Evolutionary conservation across 257 asterid species (phyloP), one percentile per base, ranked within the genome.

Genomic region (Agastache rugosa): DNA sequence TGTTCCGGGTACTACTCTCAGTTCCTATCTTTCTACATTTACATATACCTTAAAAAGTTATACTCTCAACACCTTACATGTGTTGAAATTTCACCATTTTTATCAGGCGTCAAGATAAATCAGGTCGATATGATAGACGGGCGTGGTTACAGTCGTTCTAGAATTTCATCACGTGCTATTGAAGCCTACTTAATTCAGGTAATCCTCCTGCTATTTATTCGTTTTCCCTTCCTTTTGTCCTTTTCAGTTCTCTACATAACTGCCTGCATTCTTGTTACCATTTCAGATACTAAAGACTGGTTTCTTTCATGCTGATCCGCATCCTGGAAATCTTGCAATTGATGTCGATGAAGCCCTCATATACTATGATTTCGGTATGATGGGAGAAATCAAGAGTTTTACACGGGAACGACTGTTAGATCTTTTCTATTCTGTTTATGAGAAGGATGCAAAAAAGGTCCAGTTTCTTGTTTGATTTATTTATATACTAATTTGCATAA

Each of bases 261-360:
- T 42, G 39, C 31, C 55, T 12, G 67, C 54, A 15, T 53, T 70
- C 63, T 29, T 79, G 25, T 8, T 69, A 19, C 75, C 51, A 22
- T 76, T 80, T 72, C 91, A 94, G 97, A 92, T 94, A 79, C 81
- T 94, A 69, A 92, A 75, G 82, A 92, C 98, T n/a, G 99, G 99
- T 66, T 94, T 94, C 83, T 94, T 94, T 82, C 99, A 94, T 65
- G 99, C 99, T 59, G 99, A 94, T 84, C 99, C 99, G 62, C 99
- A 94, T 77, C 98, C 98, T 23, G 98, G 98, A 78, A 93, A 93
- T 83, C 98, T 93, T 50, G 98, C 98, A 15, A 83, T 94, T 72
- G 99, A 94, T 72, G 91, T 80, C 39, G 99, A 92, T 17, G 96
- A 94, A 87, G 80, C 97, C 41, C 90, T 94, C 69, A 94, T 94